These are phyloP conservation scores for Trichosanthes cucumerina DNA, from an alignment of 306 rosid genomes.

Conservation along the genomic window DNA sequence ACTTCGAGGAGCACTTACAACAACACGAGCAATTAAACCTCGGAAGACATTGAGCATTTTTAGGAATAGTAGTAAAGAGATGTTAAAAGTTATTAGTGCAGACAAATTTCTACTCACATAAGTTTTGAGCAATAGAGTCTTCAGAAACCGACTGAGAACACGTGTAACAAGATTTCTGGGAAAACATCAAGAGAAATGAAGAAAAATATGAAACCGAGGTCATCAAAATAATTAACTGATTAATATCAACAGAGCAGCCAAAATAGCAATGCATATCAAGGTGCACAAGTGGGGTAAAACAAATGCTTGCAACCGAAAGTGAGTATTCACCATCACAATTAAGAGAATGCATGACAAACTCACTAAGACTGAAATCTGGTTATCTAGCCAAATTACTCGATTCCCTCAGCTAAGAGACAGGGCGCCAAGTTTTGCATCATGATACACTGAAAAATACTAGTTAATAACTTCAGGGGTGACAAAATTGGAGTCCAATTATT, in stretches of 20 bases:
- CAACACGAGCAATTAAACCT: neutral
- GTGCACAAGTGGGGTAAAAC: neutral
- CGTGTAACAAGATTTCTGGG: conserved; percentile 79
- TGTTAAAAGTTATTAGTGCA: neutral
- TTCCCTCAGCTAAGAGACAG: neutral
- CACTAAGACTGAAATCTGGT: neutral
- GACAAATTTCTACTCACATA: conserved; percentile 47
- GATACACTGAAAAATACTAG: neutral
- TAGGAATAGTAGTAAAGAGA: neutral
- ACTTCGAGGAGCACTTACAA: neutral
- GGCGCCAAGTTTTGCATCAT: neutral
- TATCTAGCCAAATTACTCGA: neutral
- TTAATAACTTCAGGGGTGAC: neutral
- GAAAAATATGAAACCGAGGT: neutral
- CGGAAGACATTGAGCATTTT: neutral
- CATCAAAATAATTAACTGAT: neutral
- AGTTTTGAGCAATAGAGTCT: conserved; percentile 77
- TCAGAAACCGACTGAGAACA: conserved; percentile 77
- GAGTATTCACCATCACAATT: neutral
- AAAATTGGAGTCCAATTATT: neutral
- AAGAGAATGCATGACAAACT: neutral
- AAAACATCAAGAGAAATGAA: conserved; percentile 13
- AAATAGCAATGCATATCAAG: neutral
- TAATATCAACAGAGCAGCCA: neutral
- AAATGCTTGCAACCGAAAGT: neutral